These are phyloP conservation scores for Anthracocystis walkeri DNA, from an alignment of 1,284 basidiomycete species.

Conservation along the genomic window DNA sequence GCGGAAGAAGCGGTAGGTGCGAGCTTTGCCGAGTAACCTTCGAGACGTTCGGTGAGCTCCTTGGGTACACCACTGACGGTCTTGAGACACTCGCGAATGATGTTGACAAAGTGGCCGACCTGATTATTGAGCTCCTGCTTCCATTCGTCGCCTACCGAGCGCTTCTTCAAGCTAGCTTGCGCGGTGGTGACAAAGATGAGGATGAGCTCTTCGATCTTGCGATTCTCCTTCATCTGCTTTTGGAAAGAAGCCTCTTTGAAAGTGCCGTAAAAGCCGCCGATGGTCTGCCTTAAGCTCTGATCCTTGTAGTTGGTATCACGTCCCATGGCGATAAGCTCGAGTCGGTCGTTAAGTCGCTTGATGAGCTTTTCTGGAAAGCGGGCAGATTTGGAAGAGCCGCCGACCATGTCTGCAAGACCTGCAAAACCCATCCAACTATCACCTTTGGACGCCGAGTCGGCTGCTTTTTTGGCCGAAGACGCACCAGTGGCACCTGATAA, in stretches of 20 bases:
- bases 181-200: constrained; percentile 91
- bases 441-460: constrained; percentile 26
- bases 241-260: constrained; percentile 61
- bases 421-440: constrained; percentile 62
- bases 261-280: constrained; percentile 66
- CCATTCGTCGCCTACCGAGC: constrained; percentile 81
- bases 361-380: constrained; percentile 67
- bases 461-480: constrained; percentile 24
- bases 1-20: constrained; percentile 36
- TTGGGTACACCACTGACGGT: constrained; percentile 72
- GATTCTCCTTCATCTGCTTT: constrained; percentile 84
- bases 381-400: constrained; percentile 49
- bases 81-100: constrained; percentile 82
- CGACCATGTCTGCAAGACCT: constrained; percentile 57
- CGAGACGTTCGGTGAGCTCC: constrained; percentile 83
- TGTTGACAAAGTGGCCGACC: constrained; percentile 85
- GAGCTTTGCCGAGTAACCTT: constrained; percentile 84
- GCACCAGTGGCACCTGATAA: constrained; percentile 13
- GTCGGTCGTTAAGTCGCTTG: constrained; percentile 61
- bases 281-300: constrained; percentile 60
- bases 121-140: constrained; percentile 91
- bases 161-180: constrained; percentile 74
- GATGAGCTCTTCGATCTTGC: constrained; percentile 96
- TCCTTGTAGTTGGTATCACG: constrained; percentile 61
- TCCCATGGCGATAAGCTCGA: constrained; percentile 66